A percentile compares a stretch with the other conserved stretches of the same genome.
Conservation (phyloP, 2,329 filamentous ascomycete genomes). For the Leptodontidium sp. region DNA sequence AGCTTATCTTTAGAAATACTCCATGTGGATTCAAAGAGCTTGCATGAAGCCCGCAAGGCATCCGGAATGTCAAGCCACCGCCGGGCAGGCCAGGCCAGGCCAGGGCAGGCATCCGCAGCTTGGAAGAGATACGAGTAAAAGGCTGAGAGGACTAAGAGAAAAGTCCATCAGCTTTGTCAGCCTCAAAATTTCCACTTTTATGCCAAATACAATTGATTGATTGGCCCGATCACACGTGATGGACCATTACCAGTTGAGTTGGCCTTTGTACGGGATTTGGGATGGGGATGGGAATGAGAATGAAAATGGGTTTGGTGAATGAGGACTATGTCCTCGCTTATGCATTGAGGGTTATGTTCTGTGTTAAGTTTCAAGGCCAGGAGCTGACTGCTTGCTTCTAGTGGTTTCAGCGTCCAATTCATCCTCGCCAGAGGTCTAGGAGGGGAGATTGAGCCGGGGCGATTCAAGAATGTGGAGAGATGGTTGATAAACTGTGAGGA, state of each 20-base stretch:
- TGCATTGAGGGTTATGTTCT: neutral
- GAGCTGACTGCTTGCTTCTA: neutral
- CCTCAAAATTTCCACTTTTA: no score
- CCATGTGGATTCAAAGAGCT: slow-evolving; percentile 16
- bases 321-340: neutral
- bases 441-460: slow-evolving; percentile 14
- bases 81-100: no score
- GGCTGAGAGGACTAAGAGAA: no score
- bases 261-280: slow-evolving; percentile 52
- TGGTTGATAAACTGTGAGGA: slow-evolving; percentile 29
- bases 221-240: no score
- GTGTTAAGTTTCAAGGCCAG: neutral
- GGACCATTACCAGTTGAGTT: no score
- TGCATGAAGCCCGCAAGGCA: slow-evolving; percentile 16
- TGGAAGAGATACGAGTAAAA: no score
- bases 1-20: slow-evolving; percentile 11
- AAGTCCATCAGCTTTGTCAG: no score
- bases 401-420: slow-evolving; percentile 25
- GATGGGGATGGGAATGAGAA: slow-evolving; percentile 44
- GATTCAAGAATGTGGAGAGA: slow-evolving; percentile 26
- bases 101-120: no score
- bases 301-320: neutral
- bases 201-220: no score
- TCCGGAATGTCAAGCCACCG: neutral
- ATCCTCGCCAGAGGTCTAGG: slow-evolving; percentile 28